Base-by-base conservation (phyloP, 345 rosid species). In the Heritiera littoralis region DNA sequence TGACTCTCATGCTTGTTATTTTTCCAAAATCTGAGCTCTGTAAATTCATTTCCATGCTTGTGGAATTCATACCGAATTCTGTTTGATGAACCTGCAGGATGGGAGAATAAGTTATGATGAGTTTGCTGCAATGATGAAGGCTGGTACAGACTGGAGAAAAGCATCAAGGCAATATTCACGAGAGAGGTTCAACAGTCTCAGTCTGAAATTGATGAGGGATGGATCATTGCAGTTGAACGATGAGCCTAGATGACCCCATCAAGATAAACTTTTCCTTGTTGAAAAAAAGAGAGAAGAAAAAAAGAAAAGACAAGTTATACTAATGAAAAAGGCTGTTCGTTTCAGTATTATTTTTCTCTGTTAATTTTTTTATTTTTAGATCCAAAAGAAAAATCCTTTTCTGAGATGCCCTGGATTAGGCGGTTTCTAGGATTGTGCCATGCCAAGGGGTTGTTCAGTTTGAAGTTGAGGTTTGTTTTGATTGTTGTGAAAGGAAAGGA, bases 61-160 rank as follows among this genome's bases (percentile, higher is more conserved):
- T 65, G 38, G 45, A 66, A 17, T 6, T 20, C 17, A 14, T 35
- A 64, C 46, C 17, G 28, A 76, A 65, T 65, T 75, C 17, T 60
- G 18, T 41, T 71, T 73, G 30, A 28, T 41, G 9, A 67, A 5
- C 14, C 59, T 83, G 81, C 83, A 93, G 99, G 99, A 95, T 86
- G 99, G 97, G 59, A 86, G 86, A 75, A 93, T 95, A 87, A 93
- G 99, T 83, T 92, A 88, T 8, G 93, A 91, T 20, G 99, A 95
- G 86, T 95, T 95, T 79, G 96, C 81, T 2, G 80, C 87, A 1
- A 95, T 95, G 99, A 95, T 95, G 99, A 93, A 95, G 87, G 92
- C 96, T 0, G 99, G 98, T 23, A 95, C 98, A 38, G 98, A 95
- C 81, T 93, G 99, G 99, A 90, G 99, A 83, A 95, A 93, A 85